Evolutionary conservation across 805 yeast genomes (phyloP), one percentile per base, ranked within the genome.

Genomic region (Danielia oregonensis): DNA sequence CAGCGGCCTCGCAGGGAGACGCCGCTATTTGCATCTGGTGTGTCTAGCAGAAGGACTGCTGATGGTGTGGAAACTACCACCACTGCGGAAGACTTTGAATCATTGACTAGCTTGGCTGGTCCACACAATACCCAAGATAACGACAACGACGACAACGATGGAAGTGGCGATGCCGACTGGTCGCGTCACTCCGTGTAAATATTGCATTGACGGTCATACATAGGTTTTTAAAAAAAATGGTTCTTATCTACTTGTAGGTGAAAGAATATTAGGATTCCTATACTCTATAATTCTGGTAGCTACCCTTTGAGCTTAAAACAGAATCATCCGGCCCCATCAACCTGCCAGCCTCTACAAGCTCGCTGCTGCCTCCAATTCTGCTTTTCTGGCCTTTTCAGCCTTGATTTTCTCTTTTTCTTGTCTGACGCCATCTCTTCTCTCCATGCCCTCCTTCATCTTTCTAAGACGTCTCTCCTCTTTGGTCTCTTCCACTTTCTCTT

Each of bases 381-480:
- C n/a, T n/a, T n/a, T n/a, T n/a, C n/a, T n/a, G n/a, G n/a, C n/a
- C 27, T 39, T 41, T 21, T 42, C 44, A 11, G 17, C 16, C 15
- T 24, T 35, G 17, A 36, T 37, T 26, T 32, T 19, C 14, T 39
- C 44, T 29, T 47, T 47, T 16, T 40, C 46, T 4, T 43, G 48
- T 21, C 44, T 25, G 12, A 47, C 51, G n/a, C 37, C 31, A 5
- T 40, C 47, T n/a, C 50, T 38, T 14, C 52, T 35, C 14, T 35
- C 49, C 47, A 48, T 35, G 1, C 78, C 86, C 46, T 79, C 84
- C 33, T 43, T 53, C 5, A 63, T 70, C 48, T 74, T 79, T 31
- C 85, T 56, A 33, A 61, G 61, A 35, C 77, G 63, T 47, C 83
- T 62, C 38, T 77, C 75, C 41, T 79, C 83, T 41, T 77, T 77